Evolutionary conservation across 2,329 filamentous ascomycete genomes (phyloP).

Genomic region (Atkinsonella hypoxylon): DNA sequence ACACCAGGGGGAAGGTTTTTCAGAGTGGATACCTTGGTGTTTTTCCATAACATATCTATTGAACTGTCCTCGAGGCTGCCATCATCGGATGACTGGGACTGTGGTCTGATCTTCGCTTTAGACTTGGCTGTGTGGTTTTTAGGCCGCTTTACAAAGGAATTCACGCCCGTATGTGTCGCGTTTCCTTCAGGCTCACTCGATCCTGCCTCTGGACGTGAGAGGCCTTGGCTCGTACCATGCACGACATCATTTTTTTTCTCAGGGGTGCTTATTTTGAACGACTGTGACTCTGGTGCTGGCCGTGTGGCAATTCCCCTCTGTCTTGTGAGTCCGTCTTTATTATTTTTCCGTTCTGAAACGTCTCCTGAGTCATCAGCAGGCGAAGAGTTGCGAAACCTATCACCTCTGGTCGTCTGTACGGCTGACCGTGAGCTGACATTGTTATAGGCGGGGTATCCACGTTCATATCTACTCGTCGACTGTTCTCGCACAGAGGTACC

Average conservation of each 20-base stretch:
- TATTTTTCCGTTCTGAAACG: constrained; percentile 9
- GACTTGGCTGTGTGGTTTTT: constrained; percentile 23
- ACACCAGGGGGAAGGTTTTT: constrained; percentile 72
- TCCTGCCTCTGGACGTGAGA: constrained; percentile 7
- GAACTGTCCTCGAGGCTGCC: constrained; percentile 27
- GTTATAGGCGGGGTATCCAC: constrained; percentile 6
- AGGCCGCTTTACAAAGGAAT: constrained; percentile 17
- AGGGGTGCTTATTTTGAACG: not conserved
- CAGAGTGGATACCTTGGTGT: constrained; percentile 51
- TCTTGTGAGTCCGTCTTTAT: constrained; percentile 7
- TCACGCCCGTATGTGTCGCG: constrained; percentile 12
- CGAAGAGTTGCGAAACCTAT: constrained; percentile 4
- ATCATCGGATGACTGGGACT: constrained; percentile 34
- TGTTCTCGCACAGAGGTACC: constrained; percentile 12
- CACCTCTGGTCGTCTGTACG: not conserved
- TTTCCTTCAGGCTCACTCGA: constrained; percentile 14
- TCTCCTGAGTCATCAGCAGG: constrained; percentile 14
- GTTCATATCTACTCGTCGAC: constrained; percentile 10
- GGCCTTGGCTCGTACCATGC: constrained; percentile 11
- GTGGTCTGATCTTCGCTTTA: constrained; percentile 32
- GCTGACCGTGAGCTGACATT: constrained; percentile 2
- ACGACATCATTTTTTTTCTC: not conserved
- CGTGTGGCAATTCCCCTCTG: constrained; percentile 11
- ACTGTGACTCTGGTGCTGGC: not conserved
- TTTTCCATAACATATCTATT: constrained; percentile 42